A percentile compares a stretch with the other conserved stretches of the same genome.
Evolutionary conservation across 768 basidiomycete genomes (phyloP).

Genomic region (Lactarius quietus): DNA sequence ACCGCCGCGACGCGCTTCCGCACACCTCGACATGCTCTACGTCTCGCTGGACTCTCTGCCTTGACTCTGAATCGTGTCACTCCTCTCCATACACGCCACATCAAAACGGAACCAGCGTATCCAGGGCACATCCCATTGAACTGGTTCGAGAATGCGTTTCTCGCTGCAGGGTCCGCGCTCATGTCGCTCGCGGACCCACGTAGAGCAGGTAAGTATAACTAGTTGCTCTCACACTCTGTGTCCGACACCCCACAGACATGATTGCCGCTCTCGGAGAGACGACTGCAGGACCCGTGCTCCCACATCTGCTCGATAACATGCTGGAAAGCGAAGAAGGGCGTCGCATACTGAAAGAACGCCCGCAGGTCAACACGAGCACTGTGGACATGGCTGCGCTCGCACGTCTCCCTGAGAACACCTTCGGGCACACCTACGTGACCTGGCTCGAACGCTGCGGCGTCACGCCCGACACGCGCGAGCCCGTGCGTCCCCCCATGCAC

Average conservation of each 20-base stretch:
- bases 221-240: not conserved
- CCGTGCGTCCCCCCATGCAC: conserved; percentile 46
- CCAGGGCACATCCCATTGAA: conserved; percentile 80
- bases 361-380: conserved; percentile 72
- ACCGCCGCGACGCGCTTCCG: conserved; percentile 4
- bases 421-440: conserved; percentile 81
- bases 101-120: conserved; percentile 47
- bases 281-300: conserved; percentile 76
- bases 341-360: conserved; percentile 76
- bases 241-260: conserved; percentile 62
- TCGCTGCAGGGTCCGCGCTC: conserved; percentile 82
- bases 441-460: conserved; percentile 89
- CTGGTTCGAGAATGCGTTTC: conserved; percentile 77
- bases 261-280: conserved; percentile 93
- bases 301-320: conserved; percentile 73
- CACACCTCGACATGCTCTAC: not conserved
- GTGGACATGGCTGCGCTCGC: conserved; percentile 68
- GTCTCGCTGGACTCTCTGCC: not conserved
- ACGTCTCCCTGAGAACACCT: conserved; percentile 68
- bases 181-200: conserved; percentile 78
- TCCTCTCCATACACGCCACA: conserved; percentile 15
- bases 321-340: conserved; percentile 78
- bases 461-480: conserved; percentile 90
- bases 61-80: not conserved
- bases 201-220: conserved; percentile 64